Percentiles rank a stretch among this genome's conserved stretches.
phyloP scores from a whole-genome alignment of 1,139 yeast species.

The Pichia terricola region DNA sequence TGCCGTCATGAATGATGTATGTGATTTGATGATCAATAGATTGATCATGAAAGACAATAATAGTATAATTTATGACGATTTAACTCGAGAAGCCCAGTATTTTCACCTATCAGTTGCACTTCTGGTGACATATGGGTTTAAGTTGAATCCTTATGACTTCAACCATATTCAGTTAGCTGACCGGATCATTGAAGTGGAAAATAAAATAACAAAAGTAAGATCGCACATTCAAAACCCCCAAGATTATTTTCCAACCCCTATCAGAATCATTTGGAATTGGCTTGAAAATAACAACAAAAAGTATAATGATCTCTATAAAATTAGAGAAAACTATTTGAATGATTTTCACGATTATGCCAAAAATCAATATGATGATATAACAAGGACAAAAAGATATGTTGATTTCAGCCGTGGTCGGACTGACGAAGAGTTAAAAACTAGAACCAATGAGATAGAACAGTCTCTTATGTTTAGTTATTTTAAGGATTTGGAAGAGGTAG shows the following conservation, averaged over 20 bases:
- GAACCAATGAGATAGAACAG: constrained; percentile 14
- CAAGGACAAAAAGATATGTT: background rate
- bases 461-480: constrained; percentile 22
- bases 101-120: constrained; percentile 52
- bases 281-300: constrained; percentile 21
- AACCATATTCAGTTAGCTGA: constrained; percentile 35
- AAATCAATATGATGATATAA: constrained; percentile 1
- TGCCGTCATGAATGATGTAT: constrained; percentile 36
- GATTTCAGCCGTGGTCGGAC: no score
- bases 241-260: constrained; percentile 47
- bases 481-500: background rate
- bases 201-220: constrained; percentile 49
- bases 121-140: constrained; percentile 49
- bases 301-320: constrained; percentile 32
- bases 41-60: constrained; percentile 1
- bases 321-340: constrained; percentile 50
- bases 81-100: constrained; percentile 29
- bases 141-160: constrained; percentile 16
- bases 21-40: constrained; percentile 25
- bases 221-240: constrained; percentile 53
- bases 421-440: no score
- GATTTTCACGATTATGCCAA: constrained; percentile 25
- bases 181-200: constrained; percentile 58
- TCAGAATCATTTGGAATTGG: constrained; percentile 27
- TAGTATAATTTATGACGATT: constrained; percentile 1